phyloP scores from a whole-genome alignment of 108 stramenopile species.

The Stephanodiscus triporus region DNA sequence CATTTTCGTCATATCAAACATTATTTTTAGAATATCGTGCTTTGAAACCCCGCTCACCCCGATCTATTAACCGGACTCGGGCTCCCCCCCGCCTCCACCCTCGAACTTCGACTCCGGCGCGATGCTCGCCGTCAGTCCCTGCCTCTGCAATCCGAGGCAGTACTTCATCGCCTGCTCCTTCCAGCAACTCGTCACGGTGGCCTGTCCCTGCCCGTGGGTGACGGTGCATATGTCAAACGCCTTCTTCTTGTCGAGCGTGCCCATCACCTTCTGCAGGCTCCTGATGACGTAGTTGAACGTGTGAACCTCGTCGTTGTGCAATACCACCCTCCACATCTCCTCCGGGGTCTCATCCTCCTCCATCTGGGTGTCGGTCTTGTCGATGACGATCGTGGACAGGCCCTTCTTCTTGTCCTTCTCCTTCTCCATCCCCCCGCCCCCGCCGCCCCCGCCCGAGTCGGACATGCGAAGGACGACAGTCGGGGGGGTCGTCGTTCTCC shows the following conservation, averaged over 20 bases:
- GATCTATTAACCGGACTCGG: conserved; percentile 5
- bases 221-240: conserved; percentile 91
- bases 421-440: conserved; percentile 53
- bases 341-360: conserved; percentile 77
- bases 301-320: conserved; percentile 97
- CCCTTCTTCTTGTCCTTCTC: conserved; percentile 69
- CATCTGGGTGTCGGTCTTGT: conserved; percentile 74
- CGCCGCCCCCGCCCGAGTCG: conserved; percentile 51
- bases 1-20: no score
- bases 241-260: conserved; percentile 85
- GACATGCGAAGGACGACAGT: conserved; percentile 46
- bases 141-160: conserved; percentile 85
- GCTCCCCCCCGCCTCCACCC: conserved; percentile 55
- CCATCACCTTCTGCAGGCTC: conserved; percentile 85
- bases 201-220: conserved; percentile 93
- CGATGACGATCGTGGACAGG: conserved; percentile 68
- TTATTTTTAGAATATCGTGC: no score
- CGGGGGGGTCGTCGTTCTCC: background rate
- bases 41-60: background rate
- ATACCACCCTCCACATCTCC: conserved; percentile 89
- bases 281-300: conserved; percentile 96
- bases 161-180: conserved; percentile 92
- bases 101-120: conserved; percentile 89
- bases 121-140: conserved; percentile 93
- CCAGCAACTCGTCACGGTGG: conserved; percentile 90